A percentile compares a stretch with the other conserved stretches of the same genome.
phyloP scores from a whole-genome alignment of 2,329 filamentous ascomycete genomes.

The Aspergillus quadricinctus region DNA sequence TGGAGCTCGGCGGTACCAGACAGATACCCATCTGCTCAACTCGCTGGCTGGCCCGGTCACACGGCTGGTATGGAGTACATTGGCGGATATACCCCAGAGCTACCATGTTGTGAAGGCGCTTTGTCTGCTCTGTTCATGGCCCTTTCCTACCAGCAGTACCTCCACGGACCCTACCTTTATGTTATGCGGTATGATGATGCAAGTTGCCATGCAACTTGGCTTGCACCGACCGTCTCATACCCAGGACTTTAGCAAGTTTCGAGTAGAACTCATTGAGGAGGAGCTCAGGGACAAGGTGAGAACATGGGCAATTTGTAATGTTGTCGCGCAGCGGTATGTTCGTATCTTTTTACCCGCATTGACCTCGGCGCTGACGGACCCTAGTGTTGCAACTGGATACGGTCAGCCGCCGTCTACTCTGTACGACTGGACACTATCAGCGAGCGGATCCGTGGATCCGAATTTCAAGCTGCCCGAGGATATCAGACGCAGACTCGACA shows the following conservation, averaged over 20 bases:
- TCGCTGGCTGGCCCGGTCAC: constrained; percentile 51
- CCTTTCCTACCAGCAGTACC: constrained; percentile 59
- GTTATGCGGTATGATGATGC: constrained; percentile 63
- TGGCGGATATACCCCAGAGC: constrained; percentile 58
- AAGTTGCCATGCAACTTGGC: constrained; percentile 64
- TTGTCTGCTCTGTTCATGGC: constrained; percentile 62
- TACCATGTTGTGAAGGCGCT: constrained; percentile 63
- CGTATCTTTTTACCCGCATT: background rate
- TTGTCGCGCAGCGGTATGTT: constrained; percentile 60
- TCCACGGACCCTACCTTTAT: constrained; percentile 63
- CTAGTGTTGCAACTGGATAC: constrained; percentile 62
- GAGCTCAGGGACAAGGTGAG: constrained; percentile 61
- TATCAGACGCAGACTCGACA: constrained; percentile 49
- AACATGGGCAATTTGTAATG: constrained; percentile 66
- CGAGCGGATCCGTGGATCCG: constrained; percentile 39
- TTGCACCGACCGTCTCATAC: constrained; percentile 61
- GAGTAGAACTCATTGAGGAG: constrained; percentile 54
- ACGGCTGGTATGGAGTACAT: constrained; percentile 57
- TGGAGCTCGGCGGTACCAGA: constrained; percentile 56
- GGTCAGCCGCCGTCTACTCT: constrained; percentile 61
- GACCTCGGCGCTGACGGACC: constrained; percentile 1
- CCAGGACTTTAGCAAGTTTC: constrained; percentile 51
- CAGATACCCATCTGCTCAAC: constrained; percentile 52
- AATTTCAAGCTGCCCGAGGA: constrained; percentile 50
- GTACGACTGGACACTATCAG: constrained; percentile 55